Evolutionary conservation across 1,284 basidiomycete species (phyloP), one percentile per base, ranked within the genome.

Genomic region (Testicularia cyperi): DNA sequence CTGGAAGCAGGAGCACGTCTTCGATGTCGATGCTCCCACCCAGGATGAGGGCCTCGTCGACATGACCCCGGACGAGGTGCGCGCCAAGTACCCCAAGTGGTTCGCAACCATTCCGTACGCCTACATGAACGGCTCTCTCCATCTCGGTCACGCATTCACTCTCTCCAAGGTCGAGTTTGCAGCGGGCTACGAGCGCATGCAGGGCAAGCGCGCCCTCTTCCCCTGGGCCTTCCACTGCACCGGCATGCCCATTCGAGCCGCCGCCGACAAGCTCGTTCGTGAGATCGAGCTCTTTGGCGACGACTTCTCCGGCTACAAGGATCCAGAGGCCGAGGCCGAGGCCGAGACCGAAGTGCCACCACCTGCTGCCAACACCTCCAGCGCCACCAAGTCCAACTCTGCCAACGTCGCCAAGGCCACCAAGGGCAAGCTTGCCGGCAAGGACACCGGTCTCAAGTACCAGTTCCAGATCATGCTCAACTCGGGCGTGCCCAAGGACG

Each of bases 381-480:
- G 53, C 39, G 52, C 62, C 18, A 69, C 72, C 23, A 70, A 60
- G 19, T 55, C 60, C 30, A 42, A 22, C n/a, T 13, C 27, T 13
- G 51, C 36, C 45, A 68, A 66, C 47, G 68, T 54, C 21, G 68
- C 62, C 51, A 98, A 97, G 77, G 90, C 85, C 10, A 95, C 92
- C 78, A 99, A 99, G 81, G 94, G 92, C 48, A 99, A 99, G 79
- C 80, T 97, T 20, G 84, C 85, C 23, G 90, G 90, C 16, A 98
- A 99, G 80, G 85, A 88, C 2, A 95, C 92, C 7, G 94, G 94
- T 3, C 82, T 91, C 66, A 88, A 86, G 45, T 98, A 97, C 80
- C 95, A 99, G 78, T 99, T 97, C 83, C 94, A 98, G 81, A 98
- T 98, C 78, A 88, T 98, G 86, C 87, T 94, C 78, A 88, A 89